Conservation (phyloP, 495 filamentous ascomycete genomes). For the Oidiodendron maius region DNA sequence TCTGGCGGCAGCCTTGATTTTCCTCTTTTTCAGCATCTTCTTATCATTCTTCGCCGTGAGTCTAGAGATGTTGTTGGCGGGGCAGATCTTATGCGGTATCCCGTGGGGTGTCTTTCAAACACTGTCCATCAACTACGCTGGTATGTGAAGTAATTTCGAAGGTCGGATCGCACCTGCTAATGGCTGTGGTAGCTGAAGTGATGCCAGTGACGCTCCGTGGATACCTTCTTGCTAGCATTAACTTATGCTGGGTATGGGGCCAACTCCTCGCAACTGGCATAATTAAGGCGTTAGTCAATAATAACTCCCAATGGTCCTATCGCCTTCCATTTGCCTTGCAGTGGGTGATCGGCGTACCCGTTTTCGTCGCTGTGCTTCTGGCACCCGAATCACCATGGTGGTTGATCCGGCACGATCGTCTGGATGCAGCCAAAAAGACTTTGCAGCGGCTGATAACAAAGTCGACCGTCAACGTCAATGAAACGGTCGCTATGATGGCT, state of each 20-base stretch:
- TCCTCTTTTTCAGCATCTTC: constrained; percentile 66
- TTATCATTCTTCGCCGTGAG: constrained; percentile 67
- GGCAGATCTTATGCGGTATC: constrained; percentile 67
- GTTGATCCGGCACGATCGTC: no score
- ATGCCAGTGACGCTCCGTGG: constrained; percentile 53
- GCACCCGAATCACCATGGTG: background rate
- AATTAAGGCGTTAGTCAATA: constrained; percentile 28
- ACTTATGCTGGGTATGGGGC: constrained; percentile 55
- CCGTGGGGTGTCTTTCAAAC: constrained; percentile 55
- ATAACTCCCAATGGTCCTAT: constrained; percentile 41
- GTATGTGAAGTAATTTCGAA: no score
- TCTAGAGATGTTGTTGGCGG: constrained; percentile 60
- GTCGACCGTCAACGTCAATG: constrained; percentile 50
- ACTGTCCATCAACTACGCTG: constrained; percentile 61
- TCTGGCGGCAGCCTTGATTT: constrained; percentile 57
- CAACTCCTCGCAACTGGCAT: constrained; percentile 44
- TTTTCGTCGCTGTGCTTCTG: background rate
- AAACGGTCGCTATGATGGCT: constrained; percentile 67
- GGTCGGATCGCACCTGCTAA: no score
- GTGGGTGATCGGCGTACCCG: constrained; percentile 14
- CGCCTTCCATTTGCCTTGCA: constrained; percentile 49
- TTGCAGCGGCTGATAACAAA: constrained; percentile 53
- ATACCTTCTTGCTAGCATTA: constrained; percentile 69
- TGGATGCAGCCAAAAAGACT: constrained; percentile 45
- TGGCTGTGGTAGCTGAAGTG: no score